Percentiles rank a stretch among this genome's conserved stretches.
phyloP scores from a whole-genome alignment of 2,329 filamentous ascomycete genomes.

The Sphaerulina musiva region DNA sequence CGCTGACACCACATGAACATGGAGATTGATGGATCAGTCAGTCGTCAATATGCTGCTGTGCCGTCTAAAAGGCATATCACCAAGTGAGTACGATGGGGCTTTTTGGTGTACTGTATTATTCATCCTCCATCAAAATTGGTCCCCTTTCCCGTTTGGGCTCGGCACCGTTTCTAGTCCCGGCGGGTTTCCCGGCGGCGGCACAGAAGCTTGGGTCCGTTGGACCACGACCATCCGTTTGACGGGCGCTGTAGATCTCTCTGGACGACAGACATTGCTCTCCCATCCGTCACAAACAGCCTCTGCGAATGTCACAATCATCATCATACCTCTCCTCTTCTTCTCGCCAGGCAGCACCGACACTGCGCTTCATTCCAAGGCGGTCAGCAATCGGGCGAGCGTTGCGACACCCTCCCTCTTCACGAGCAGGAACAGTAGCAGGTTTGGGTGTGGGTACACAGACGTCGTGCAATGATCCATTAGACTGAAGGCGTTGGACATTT shows the following conservation, averaged over 20 bases:
- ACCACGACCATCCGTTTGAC: neutral
- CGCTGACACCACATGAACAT: neutral
- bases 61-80: neutral
- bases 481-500: neutral
- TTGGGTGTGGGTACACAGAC: conserved; percentile 6
- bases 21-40: neutral
- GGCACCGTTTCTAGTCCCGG: neutral
- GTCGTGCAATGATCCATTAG: conserved; percentile 1
- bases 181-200: neutral
- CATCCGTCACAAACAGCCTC: neutral
- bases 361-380: neutral
- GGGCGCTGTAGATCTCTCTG: neutral
- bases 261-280: neutral
- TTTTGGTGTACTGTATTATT: neutral
- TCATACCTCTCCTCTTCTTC: neutral
- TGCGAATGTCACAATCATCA: neutral
- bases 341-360: neutral
- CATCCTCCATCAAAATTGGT: neutral
- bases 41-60: neutral
- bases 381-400: neutral
- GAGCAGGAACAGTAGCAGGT: neutral
- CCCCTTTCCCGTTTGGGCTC: neutral
- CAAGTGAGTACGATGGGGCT: neutral
- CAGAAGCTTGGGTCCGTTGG: neutral
- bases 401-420: neutral